Base-by-base conservation (phyloP, 805 yeast genomes). In the Pichia sporocuriosa region DNA sequence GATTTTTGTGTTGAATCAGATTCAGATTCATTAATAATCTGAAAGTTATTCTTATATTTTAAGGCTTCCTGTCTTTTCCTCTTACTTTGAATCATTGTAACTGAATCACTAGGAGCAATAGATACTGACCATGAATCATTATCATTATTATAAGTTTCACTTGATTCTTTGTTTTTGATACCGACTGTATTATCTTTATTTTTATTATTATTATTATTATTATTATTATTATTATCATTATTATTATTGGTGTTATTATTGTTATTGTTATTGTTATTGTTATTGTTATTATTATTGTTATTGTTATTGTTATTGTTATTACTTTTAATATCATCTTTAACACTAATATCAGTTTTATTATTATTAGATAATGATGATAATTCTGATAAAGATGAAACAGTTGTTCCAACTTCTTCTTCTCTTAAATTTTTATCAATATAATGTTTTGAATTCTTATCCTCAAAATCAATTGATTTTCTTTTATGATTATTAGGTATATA, bases 91-190 rank as follows among this genome's bases (percentile, higher is more conserved):
- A 45, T 45, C 38, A 39, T 39, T 12, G 50, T 40, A 16, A 46
- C 48, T 2, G 55, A 48, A 40, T 51, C 47, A 34, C 48, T 43
- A 32, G 55, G 49, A 10, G 42, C 32, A 16, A 43, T 26, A 0
- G 46, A 39, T 9, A 34, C 37, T 7, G 38, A 30, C 40, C 39
- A 42, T n/a, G 41, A 37, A 21, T 37, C 35, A 22, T 27, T 27
- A 21, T 30, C 16, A 16, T 17, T 19, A 12, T 37, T 23, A 30
- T 4, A 15, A 4, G 27, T 13, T 6, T 15, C 11, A 32, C 15
- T 15, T n/a, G 19, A 25, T 20, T 26, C 32, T 7, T 10, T 2
- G 11, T 15, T 9, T 20, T 5, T 32, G 20, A n/a, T 12, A n/a
- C 6, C 17, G 12, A 8, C 15, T 15, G 15, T 32, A 25, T n/a